These are phyloP conservation scores for Exophiala calicioides DNA, from an alignment of 2,329 filamentous ascomycete species.

Conservation along the genomic window DNA sequence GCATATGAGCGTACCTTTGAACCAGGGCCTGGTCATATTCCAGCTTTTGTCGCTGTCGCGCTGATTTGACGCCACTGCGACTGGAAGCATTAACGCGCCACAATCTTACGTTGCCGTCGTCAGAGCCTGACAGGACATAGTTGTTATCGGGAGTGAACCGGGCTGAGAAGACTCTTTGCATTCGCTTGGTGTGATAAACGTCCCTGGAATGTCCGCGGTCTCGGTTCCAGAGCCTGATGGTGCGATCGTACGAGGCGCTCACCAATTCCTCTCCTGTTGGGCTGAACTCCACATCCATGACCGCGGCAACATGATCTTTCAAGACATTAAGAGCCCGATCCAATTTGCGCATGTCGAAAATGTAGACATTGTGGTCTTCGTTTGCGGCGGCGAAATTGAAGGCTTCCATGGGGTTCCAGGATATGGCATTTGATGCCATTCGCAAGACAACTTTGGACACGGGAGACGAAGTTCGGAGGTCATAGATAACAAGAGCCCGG, in stretches of 20 bases:
- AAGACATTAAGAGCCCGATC: conserved; percentile 84
- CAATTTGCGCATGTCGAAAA: conserved; percentile 94
- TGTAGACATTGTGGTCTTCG: conserved; percentile 89
- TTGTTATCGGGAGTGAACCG: conserved; percentile 86
- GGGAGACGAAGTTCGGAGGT: conserved; percentile 81
- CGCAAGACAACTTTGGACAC: conserved; percentile 78
- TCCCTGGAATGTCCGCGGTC: conserved; percentile 82
- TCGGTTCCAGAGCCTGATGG: conserved; percentile 80
- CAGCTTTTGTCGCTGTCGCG: conserved; percentile 79
- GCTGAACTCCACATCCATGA: conserved; percentile 95
- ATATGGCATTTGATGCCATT: conserved; percentile 78
- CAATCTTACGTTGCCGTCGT: conserved; percentile 87
- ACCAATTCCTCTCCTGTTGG: conserved; percentile 94
- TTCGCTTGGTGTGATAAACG: conserved; percentile 95
- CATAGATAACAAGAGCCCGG: conserved; percentile 84
- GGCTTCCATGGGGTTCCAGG: conserved; percentile 96
- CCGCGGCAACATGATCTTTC: conserved; percentile 85
- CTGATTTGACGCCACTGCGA: conserved; percentile 80
- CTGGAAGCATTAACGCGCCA: conserved; percentile 88
- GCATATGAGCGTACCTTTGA: conserved; percentile 89
- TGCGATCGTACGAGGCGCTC: conserved; percentile 84
- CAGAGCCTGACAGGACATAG: conserved; percentile 86
- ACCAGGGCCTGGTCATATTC: conserved; percentile 89
- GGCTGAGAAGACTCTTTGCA: conserved; percentile 89
- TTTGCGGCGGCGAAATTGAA: conserved; percentile 93